Evolutionary conservation across 331 rosid genomes (phyloP).

Genomic region (Ulmus americana): DNA sequence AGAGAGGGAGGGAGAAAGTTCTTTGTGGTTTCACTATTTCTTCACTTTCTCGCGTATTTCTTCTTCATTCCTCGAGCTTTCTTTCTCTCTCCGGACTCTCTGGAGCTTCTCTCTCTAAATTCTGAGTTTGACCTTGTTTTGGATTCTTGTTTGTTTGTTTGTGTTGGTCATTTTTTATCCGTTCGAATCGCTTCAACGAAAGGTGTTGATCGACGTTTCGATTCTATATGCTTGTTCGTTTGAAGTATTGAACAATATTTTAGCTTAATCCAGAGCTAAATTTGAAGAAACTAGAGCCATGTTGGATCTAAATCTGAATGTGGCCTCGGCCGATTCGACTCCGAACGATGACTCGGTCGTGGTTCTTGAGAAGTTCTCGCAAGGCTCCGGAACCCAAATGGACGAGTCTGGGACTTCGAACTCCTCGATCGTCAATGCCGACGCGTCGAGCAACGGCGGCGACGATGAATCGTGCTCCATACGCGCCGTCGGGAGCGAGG

Average conservation of each 20-base stretch:
- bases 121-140: slow-evolving; percentile 25
- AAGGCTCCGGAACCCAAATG: slow-evolving; percentile 64
- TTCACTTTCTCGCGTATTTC: neutral
- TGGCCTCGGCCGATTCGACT: slow-evolving; percentile 44
- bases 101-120: slow-evolving; percentile 10
- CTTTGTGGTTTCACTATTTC: neutral
- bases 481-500: slow-evolving; percentile 49
- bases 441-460: slow-evolving; percentile 63
- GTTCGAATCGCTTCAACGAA: slow-evolving; percentile 11
- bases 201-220: slow-evolving; percentile 24
- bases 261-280: slow-evolving; percentile 21
- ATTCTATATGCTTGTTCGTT: slow-evolving; percentile 5
- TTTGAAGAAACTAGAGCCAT: slow-evolving; percentile 24
- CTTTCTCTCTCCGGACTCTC: neutral
- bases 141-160: slow-evolving; percentile 9
- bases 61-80: slow-evolving; percentile 16
- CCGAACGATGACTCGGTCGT: slow-evolving; percentile 35
- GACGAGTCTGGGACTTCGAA: slow-evolving; percentile 93
- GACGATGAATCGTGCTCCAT: slow-evolving; percentile 82
- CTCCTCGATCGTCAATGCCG: slow-evolving; percentile 92
- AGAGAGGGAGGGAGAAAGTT: neutral
- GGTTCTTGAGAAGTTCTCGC: slow-evolving; percentile 41
- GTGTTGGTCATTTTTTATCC: slow-evolving; percentile 13
- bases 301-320: slow-evolving; percentile 88
- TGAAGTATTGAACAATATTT: slow-evolving; percentile 7